A percentile compares a stretch with the other conserved stretches of the same genome.
These are phyloP conservation scores for Sclerospora graminicola DNA, from an alignment of 352 stramenopile species.

Conservation along the genomic window DNA sequence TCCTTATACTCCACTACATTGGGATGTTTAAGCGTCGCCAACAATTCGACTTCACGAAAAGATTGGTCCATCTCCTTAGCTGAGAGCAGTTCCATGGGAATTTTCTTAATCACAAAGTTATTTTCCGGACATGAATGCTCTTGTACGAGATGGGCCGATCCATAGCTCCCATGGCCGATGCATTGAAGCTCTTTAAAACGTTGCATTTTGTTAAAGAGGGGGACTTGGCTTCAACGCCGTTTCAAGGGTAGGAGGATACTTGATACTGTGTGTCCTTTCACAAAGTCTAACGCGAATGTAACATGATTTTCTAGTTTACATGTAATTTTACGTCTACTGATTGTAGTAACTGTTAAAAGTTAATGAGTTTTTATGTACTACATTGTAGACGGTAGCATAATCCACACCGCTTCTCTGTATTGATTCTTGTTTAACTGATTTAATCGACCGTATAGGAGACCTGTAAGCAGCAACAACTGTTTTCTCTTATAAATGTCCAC, in stretches of 20 bases:
- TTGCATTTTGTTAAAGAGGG: constrained; percentile 27
- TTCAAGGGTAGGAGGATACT: no score
- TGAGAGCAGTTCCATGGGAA: constrained; percentile 74
- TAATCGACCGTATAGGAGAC: neutral
- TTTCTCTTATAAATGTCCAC: constrained; percentile 29
- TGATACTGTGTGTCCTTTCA: no score
- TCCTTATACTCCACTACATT: constrained; percentile 94
- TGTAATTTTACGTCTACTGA: no score
- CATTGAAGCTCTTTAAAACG: constrained; percentile 69
- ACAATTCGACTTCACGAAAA: constrained; percentile 82
- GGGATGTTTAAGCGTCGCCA: constrained; percentile 86
- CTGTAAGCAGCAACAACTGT: neutral
- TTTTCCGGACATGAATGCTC: constrained; percentile 22
- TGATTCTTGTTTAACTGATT: constrained; percentile 5
- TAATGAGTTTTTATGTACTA: no score
- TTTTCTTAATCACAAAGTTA: constrained; percentile 79
- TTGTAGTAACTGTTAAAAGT: no score
- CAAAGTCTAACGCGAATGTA: no score
- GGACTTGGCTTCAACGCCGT: constrained; percentile 3
- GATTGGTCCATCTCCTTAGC: constrained; percentile 70
- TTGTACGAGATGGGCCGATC: constrained; percentile 56
- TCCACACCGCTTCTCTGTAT: neutral
- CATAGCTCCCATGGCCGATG: constrained; percentile 72
- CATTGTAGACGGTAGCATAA: no score
- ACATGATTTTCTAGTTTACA: no score